Base-by-base conservation (phyloP, 1,139 yeast genomes). In the Candida mesenterica region DNA sequence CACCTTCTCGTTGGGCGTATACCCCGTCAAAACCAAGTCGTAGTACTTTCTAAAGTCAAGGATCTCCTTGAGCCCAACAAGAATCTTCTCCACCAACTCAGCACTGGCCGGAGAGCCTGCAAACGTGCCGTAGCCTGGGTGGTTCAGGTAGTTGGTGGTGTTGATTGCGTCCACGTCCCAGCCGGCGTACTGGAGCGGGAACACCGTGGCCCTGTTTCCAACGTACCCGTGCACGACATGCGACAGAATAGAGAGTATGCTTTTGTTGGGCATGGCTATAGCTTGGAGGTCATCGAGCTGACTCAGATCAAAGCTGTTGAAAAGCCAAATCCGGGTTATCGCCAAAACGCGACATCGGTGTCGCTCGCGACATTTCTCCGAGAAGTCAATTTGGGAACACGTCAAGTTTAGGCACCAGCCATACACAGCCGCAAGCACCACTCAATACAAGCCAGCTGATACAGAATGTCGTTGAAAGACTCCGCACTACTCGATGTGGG, bases 161-260 rank as follows among this genome's bases (percentile, higher is more conserved):
- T 87, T 85, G 43, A 87, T 57, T 8, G 75, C 79, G 55, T 87
- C 95, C 9, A 85, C 95, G 48, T 88, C 86, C 95, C 95, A 88
- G 3, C 92, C 92, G 8, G 69, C 61, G 37, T 70, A 72, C 51
- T 87, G 96, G 9, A 87, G 60, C 0, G 96, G 95, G 55, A 87
- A 84, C 0, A 87, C 79, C 7, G 47, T 46, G n/a, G 53, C 50
- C 12, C 55, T 25, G 43, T 48, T 48, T 7, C 51, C 49, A 16
- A 48, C 47, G 37, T 51, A 44, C 3, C 96, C 96, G 52, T 87
- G 95, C 3, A 79, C 84, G 2, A 87, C 95, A 56, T 86, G 95
- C 5, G 92, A 82, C 56, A 83, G 90, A 5, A 86, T 72, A n/a
- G 48, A 37, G 13, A 51, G 48, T 8, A 30, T 38, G 26, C 37